Evolutionary conservation across 106 monocot species (phyloP), one percentile per base, ranked within the genome.

Genomic region (Phalaenopsis aphrodite): DNA sequence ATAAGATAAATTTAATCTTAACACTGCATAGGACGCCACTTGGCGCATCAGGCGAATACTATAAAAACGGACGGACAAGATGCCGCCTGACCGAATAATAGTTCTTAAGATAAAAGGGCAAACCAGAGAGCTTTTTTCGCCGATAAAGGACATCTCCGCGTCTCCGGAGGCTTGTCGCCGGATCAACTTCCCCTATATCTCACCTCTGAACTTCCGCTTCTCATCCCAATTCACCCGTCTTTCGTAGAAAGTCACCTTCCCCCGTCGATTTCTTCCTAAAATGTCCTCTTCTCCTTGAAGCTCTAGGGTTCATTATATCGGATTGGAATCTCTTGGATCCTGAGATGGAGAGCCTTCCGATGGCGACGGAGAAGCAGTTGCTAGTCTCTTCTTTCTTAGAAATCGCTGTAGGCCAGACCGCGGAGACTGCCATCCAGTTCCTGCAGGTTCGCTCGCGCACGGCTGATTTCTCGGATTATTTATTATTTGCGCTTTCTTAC

Each of bases 341-440:
- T 42, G 0, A 56, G 42, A 90, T 90, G 90, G 87, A 85, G 79
- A 83, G 56, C 81, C 48, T 69, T 23, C 83, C 83, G n/a, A 37
- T 86, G 75, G 77, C 84, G 68, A 75, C 37, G 75, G 89, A 90
- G 80, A 87, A 81, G 81, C 87, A 95, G 79, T 76, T 12, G 52
- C 78, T 95, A 21, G 79, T 96, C 83, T 85, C 91, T 5, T 87
- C 87, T 56, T 96, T 96, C 82, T 88, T 94, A 68, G 96, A 97
- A 85, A 90, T 97, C 85, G 92, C 94, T 58, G 88, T 79, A 83
- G 94, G 88, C 47, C 94, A 97, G 67, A 79, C 88, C 67, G 66
- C 83, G 1, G 94, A 94, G 47, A 92, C 85, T 37, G 96, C 96
- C 52, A 19, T 78, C 5, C 96, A 92, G 78, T 97, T 97, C 84